A percentile compares a stretch with the other conserved stretches of the same genome.
Evolutionary conservation across 768 basidiomycete species (phyloP).

Genomic region (Tylopilus cervinicoccineus): DNA sequence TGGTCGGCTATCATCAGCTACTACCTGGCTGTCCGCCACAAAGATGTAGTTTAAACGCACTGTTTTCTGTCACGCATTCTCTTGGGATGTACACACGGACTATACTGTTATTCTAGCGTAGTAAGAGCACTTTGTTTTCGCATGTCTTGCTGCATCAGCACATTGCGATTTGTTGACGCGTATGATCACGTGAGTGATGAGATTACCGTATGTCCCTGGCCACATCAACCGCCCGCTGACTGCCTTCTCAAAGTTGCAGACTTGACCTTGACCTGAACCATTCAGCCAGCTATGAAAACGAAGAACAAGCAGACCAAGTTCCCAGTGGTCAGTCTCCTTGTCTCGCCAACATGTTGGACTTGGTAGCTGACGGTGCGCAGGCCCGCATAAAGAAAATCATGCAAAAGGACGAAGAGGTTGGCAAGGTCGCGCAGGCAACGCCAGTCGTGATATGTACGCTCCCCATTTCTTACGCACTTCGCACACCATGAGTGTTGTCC

Average conservation of each 20-base stretch:
- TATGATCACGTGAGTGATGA: slow-evolving; percentile 25
- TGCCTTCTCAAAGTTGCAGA: not conserved
- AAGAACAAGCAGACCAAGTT: slow-evolving; percentile 92
- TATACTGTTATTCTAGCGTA: not conserved
- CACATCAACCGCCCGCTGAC: not conserved
- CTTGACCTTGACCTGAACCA: not conserved
- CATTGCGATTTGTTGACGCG: not conserved
- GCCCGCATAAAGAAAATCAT: slow-evolving; percentile 99
- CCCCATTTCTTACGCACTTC: slow-evolving; percentile 9
- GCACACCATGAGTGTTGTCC: slow-evolving; percentile 9
- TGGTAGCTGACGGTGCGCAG: slow-evolving; percentile 37
- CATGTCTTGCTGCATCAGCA: no score
- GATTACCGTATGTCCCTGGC: slow-evolving; percentile 15
- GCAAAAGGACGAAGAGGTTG: slow-evolving; percentile 99
- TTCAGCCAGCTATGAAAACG: slow-evolving; percentile 60
- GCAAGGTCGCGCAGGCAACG: slow-evolving; percentile 95
- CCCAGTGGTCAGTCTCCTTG: slow-evolving; percentile 62
- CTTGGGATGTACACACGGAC: no score
- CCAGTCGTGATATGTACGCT: slow-evolving; percentile 93
- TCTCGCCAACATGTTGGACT: not conserved
- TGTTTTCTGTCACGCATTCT: no score
- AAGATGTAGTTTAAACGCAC: no score
- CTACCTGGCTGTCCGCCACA: not conserved
- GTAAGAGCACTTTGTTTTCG: no score
- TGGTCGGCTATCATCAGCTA: not conserved